Conservation (phyloP, 148 eudicot species). For the Fagopyrum homotropicum region DNA sequence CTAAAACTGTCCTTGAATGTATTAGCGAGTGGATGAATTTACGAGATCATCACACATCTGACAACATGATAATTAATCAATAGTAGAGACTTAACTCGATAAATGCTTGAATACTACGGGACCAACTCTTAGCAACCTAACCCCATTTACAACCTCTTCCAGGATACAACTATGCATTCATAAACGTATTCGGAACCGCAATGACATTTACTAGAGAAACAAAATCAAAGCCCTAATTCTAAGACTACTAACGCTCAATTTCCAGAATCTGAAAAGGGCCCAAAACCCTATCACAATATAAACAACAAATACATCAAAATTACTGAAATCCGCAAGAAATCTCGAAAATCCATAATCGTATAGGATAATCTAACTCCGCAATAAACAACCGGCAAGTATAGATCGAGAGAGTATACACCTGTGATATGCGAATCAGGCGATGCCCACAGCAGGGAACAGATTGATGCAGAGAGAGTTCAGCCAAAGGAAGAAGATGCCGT, state of each 20-base stretch:
- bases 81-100: background rate
- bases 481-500: background rate
- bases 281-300: slow-evolving; percentile 3
- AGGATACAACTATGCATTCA: background rate
- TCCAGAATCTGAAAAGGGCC: background rate
- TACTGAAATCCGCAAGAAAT: background rate
- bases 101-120: background rate
- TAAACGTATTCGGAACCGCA: background rate
- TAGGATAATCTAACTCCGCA: background rate
- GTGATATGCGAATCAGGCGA: background rate
- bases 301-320: background rate
- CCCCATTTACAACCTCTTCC: background rate
- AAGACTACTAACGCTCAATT: background rate
- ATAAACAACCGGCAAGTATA: background rate
- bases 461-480: background rate
- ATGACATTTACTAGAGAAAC: background rate
- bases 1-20: background rate
- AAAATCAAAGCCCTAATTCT: slow-evolving; percentile 9
- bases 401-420: background rate
- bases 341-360: background rate
- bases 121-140: background rate
- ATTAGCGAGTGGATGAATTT: background rate
- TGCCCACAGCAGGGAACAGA: background rate
- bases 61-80: background rate
- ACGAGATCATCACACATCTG: background rate